Evolutionary conservation across 352 stramenopile genomes (phyloP), one percentile per base, ranked within the genome.

Genomic region (Plasmopara muralis): DNA sequence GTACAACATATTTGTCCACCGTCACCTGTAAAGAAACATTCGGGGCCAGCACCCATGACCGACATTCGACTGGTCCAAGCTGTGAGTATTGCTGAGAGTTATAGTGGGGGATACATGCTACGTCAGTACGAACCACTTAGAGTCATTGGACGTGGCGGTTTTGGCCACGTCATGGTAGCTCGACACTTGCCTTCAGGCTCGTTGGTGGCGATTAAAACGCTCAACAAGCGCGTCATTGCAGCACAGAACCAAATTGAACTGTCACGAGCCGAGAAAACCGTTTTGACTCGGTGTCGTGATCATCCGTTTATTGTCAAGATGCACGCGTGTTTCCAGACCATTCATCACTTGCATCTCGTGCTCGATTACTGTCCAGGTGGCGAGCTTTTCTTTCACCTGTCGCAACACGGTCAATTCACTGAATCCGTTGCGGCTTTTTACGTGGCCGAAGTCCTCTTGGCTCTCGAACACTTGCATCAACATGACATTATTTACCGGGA

Each of bases 301-400:
- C 89, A 97, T 55, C 88, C 88, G 33, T 97, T 96, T 68, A 95
- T 97, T 60, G 77, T 97, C 4, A 85, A 89, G 49, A 75, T 97
- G 31, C 83, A 95, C 49, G 79, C 72, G 15, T 78, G 83, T 15
- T 95, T 96, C 53, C 86, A 96, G 62, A 95, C 84, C 20, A 86
- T 83, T 52, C 63, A 92, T 43, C 72, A 85, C 43, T 53, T 91
- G 15, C 67, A 87, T 43, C 56, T 90, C 16, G 80, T 88, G 34
- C 63, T 88, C 1, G 80, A 90, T 49, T 91, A 87, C 34, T 89
- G 77, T 39, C 68, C 74, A n/a, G 80, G 80, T 44, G 75, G 80
- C 9, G 77, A 88, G 34, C 73, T 91, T 9, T 96, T 94, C 55
- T 92, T 89, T 59, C 87, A 96, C 44, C 66, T 97, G 10, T 83